Base-by-base conservation (phyloP, 768 basidiomycete species). In the Paxillus rubicundulus region DNA sequence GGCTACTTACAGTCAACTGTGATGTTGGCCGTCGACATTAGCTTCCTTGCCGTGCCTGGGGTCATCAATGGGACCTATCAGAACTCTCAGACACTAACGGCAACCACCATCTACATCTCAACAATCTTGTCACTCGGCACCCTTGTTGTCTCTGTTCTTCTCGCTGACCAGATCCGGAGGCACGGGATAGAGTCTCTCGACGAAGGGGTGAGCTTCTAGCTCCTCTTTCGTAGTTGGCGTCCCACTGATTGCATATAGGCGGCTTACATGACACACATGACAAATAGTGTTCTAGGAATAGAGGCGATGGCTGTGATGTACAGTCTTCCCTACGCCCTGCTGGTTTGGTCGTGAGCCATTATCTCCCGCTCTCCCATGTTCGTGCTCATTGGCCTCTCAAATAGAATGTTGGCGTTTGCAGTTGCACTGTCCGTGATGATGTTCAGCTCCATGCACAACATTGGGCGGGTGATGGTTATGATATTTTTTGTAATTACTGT, bases 1-100 rank as follows among this genome's bases (percentile, higher is more conserved):
- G 7, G 16, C 18, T 33, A 43, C 21, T 12, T 16, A 39, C n/a
- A 82, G 79, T 73, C 72, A 1, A 79, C 77, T 2, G 77, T 82
- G 14, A 63, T 83, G 40, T 62, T 82, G 6, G 76, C 75, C 17
- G 77, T 78, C 2, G 80, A 82, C 46, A 75, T 84, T 1, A 76
- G 75, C 0, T 80, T 82, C 57, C 62, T 84, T 10, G 75, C 78
- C 9, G 80, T 82, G n/a, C 75, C 76, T 18, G 68, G 68, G 32
- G 70, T 77, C 37, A 71, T 34, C 36, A 10, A 16, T n/a, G 6
- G 12, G 10, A 33, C 4, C 33, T 13, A 33, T 33, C 33, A 28
- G 21, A 13, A 44, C 17, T 21, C 5, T 14, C 50, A 38, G 34
- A 39, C 41, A 66, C 6, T 66, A 53, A 4, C 44, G 58, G 1